These are phyloP conservation scores for Melampsora abietis-canadensis DNA, from an alignment of 1,284 basidiomycete species.

Conservation along the genomic window DNA sequence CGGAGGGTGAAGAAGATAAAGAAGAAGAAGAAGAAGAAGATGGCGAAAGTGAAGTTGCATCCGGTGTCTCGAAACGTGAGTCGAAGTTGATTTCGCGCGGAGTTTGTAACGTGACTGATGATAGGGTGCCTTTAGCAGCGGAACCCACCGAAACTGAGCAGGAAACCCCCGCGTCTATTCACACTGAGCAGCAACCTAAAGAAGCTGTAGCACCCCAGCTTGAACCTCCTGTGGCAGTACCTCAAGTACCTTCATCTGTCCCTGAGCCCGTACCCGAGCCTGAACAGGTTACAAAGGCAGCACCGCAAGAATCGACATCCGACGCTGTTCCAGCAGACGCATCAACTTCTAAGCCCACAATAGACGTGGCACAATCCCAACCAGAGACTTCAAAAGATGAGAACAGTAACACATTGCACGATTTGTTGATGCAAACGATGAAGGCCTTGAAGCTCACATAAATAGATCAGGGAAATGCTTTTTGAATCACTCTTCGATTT, in stretches of 20 bases:
- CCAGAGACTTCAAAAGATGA: background rate
- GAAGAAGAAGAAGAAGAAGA: too few species aligned
- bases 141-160: background rate
- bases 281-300: background rate
- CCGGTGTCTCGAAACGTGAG: background rate
- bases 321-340: background rate
- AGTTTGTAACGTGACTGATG: background rate
- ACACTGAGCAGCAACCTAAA: background rate
- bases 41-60: background rate
- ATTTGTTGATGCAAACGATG: slow-evolving; percentile 10
- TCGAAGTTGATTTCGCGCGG: background rate
- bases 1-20: slow-evolving; percentile 62
- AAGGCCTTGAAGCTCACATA: slow-evolving; percentile 6
- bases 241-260: background rate
- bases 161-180: background rate
- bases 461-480: background rate
- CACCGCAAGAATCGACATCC: background rate
- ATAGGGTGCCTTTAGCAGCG: too few species aligned
- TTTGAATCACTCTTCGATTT: too few species aligned
- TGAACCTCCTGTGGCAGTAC: background rate
- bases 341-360: background rate
- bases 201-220: background rate
- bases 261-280: background rate
- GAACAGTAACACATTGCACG: background rate
- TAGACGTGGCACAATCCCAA: background rate